phyloP scores from a whole-genome alignment of 2,329 filamentous ascomycete genomes.

The Fusarium palustre region DNA sequence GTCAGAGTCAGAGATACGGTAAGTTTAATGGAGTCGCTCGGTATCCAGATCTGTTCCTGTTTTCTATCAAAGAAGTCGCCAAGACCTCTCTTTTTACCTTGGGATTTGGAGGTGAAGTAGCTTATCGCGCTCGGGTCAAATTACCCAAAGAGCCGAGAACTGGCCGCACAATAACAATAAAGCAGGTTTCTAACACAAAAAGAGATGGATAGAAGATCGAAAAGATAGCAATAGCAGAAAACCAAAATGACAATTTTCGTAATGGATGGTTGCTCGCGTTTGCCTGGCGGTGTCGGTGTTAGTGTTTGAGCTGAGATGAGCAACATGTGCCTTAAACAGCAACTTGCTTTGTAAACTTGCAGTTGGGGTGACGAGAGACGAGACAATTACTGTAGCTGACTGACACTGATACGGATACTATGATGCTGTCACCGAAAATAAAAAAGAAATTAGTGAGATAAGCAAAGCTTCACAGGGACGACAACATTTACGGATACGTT shows the following conservation, averaged over 20 bases:
- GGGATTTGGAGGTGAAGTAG: constrained; percentile 16
- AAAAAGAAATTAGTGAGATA: constrained; percentile 31
- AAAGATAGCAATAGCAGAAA: neutral
- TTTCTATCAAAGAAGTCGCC: constrained; percentile 32
- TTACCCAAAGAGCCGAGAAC: constrained; percentile 20
- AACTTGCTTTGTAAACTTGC: constrained; percentile 23
- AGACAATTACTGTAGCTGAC: constrained; percentile 1
- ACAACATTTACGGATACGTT: constrained; percentile 23
- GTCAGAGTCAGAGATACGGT: constrained; percentile 23
- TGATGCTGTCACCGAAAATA: constrained; percentile 1
- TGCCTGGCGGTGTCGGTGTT: constrained; percentile 9
- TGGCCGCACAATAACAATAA: constrained; percentile 3
- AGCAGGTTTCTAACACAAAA: constrained; percentile 15
- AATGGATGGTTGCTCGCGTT: constrained; percentile 28
- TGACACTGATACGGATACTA: neutral
- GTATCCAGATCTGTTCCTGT: constrained; percentile 30
- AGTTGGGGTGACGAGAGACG: constrained; percentile 8
- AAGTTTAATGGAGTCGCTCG: constrained; percentile 26
- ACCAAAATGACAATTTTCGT: constrained; percentile 21
- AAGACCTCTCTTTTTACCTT: constrained; percentile 17
- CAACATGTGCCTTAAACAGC: constrained; percentile 8
- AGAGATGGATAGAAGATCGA: neutral
- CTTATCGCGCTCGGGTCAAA: constrained; percentile 34
- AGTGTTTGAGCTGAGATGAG: constrained; percentile 15
- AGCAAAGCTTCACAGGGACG: constrained; percentile 31